Evolutionary conservation across 2,329 filamentous ascomycete species (phyloP).

Genomic region (Pseudofabraea citricarpa): DNA sequence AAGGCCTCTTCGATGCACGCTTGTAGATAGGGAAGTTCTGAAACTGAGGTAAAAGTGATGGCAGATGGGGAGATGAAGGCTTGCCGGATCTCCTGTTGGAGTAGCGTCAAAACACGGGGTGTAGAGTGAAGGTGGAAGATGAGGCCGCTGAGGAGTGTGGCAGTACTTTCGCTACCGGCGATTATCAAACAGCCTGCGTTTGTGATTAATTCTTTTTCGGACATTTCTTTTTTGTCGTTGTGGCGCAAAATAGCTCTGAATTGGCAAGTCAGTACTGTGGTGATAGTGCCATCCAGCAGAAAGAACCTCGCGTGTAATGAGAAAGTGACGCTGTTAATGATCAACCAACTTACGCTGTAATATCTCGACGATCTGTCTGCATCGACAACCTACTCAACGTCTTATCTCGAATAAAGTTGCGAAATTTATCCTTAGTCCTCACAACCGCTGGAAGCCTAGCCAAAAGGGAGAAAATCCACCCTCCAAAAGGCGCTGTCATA

Average conservation of each 20-base stretch:
- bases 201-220: conserved; percentile 9
- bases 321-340: not conserved
- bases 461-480: not conserved
- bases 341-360: conserved; percentile 3
- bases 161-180: conserved; percentile 14
- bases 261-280: not conserved
- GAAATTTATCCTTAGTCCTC: not conserved
- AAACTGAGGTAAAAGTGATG: conserved; percentile 31
- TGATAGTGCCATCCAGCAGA: too few species aligned
- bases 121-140: conserved; percentile 24
- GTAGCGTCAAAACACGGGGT: conserved; percentile 23
- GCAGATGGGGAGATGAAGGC: conserved; percentile 32
- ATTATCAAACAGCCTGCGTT: conserved; percentile 9
- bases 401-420: not conserved
- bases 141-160: conserved; percentile 11
- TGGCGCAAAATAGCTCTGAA: conserved; percentile 3
- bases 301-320: not conserved
- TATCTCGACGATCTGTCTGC: conserved; percentile 1
- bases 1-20: conserved; percentile 38
- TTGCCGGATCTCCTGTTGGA: conserved; percentile 34
- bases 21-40: conserved; percentile 31
- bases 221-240: conserved; percentile 18
- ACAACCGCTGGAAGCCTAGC: not conserved
- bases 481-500: not conserved
- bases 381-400: conserved; percentile 2